phyloP scores from a whole-genome alignment of 2,329 filamentous ascomycete genomes.

The Gyromitra esculenta region DNA sequence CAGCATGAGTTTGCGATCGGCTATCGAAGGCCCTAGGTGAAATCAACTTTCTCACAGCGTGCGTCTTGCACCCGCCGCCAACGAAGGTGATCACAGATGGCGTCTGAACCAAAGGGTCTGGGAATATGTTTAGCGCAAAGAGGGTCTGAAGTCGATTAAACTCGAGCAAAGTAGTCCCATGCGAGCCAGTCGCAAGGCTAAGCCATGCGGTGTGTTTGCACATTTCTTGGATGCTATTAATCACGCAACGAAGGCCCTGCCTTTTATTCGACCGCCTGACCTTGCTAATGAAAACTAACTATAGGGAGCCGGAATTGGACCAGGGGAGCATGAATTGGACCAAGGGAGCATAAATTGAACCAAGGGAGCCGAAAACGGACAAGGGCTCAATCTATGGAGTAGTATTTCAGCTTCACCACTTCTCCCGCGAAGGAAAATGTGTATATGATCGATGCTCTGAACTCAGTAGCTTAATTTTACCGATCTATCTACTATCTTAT shows the following conservation, averaged over 20 bases:
- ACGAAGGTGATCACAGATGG: conserved; percentile 7
- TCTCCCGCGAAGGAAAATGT: no score
- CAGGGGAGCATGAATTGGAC: no score
- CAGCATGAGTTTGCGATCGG: neutral
- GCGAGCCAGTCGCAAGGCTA: conserved; percentile 19
- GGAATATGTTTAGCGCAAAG: conserved; percentile 6
- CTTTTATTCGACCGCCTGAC: no score
- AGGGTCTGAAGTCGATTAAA: conserved; percentile 12
- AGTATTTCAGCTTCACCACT: neutral
- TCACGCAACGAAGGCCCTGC: no score
- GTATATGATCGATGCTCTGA: no score
- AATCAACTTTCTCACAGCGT: conserved; percentile 1
- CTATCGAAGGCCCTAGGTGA: neutral
- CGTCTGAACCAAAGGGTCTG: conserved; percentile 3
- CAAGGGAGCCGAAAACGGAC: neutral
- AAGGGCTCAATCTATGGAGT: neutral
- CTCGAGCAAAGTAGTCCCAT: neutral
- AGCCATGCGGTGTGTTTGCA: conserved; percentile 14
- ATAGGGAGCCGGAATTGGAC: no score
- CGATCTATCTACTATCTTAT: no score
- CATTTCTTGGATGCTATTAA: neutral
- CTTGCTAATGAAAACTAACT: no score
- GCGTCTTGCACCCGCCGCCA: neutral
- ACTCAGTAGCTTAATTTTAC: no score
- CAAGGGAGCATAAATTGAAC: neutral